Base-by-base conservation (phyloP, 2,329 filamentous ascomycete species). In the Aspergillus arachidicola region DNA sequence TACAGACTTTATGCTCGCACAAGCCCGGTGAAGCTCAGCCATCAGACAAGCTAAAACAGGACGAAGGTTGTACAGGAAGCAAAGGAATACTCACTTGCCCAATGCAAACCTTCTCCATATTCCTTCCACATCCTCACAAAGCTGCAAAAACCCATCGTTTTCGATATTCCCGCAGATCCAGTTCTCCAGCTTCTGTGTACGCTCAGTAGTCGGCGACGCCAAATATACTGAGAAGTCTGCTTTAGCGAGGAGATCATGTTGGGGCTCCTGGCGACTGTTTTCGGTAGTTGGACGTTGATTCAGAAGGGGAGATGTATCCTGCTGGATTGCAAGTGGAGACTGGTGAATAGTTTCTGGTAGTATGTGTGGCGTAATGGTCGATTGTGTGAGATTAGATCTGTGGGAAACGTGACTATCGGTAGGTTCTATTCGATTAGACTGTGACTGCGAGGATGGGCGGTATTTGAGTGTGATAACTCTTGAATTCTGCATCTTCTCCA, bases 121-220 rank as follows among this genome's bases (percentile, higher is more conserved):
- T 1, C 72, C 71, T 57, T 81, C 78, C 6, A 82, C 68, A 65
- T 79, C 77, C 66, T 78, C 71, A 59, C 78, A 80, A 14, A 82
- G 68, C 30, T 69, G 64, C 30, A 78, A 64, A 58, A 82, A 82
- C 3, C 61, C 68, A 28, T 80, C 78, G 30, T 80, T 75, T 34
- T 81, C 76, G 1, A 82, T 69, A 58, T 79, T 72, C 16, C 73
- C 66, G 56, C 79, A 81, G 51, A 82, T 74, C 75, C 79, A 82
- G 43, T 74, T 73, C 61, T 78, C 76, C 11, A 81, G 65, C 11
- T 73, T 65, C 2, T 67, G 69, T 12, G 71, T 69, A 19, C 79
- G 74, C 59, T 80, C 76, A 3, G 68, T 41, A 1, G 69, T 73
- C 0, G 77, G 73, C 1, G 68, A 66, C 7, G 69, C 65, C 0